These are phyloP conservation scores for Dryadomyces sulphureus DNA, from an alignment of 2,329 filamentous ascomycete species.

Conservation along the genomic window DNA sequence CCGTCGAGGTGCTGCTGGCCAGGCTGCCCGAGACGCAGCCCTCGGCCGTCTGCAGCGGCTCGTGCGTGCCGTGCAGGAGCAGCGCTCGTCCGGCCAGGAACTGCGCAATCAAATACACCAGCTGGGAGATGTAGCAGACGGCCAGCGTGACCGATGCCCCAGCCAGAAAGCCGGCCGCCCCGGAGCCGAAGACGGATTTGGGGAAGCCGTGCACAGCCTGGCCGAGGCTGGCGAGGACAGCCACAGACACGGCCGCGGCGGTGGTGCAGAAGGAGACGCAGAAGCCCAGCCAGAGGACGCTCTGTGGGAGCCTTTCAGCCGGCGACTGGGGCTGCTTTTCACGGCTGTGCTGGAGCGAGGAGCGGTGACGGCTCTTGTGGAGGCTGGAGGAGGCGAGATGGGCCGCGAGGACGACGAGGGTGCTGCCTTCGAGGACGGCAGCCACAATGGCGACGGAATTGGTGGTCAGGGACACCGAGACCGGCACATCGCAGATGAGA, in stretches of 20 bases:
- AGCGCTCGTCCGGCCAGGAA: conserved; percentile 14
- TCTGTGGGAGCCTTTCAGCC: conserved; percentile 2
- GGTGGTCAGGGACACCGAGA: conserved; percentile 15
- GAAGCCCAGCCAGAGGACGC: conserved; percentile 21
- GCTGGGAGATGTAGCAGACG: conserved; percentile 29
- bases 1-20: conserved; percentile 2
- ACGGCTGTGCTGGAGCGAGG: conserved; percentile 10
- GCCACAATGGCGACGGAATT: conserved; percentile 23
- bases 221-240: conserved; percentile 25
- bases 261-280: conserved; percentile 26
- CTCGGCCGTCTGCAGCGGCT: neutral
- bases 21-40: neutral
- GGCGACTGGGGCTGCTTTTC: neutral
- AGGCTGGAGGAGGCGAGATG: conserved; percentile 18
- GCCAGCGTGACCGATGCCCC: conserved; percentile 30
- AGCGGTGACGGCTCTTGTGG: conserved; percentile 11
- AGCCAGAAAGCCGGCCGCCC: conserved; percentile 22
- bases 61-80: neutral
- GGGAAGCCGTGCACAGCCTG: conserved; percentile 17
- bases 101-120: conserved; percentile 31
- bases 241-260: conserved; percentile 29
- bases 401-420: conserved; percentile 18
- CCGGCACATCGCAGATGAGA: conserved; percentile 20
- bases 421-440: conserved; percentile 20
- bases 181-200: conserved; percentile 18